phyloP scores from a whole-genome alignment of 306 rosid species.

The Lathyrus aphaca region DNA sequence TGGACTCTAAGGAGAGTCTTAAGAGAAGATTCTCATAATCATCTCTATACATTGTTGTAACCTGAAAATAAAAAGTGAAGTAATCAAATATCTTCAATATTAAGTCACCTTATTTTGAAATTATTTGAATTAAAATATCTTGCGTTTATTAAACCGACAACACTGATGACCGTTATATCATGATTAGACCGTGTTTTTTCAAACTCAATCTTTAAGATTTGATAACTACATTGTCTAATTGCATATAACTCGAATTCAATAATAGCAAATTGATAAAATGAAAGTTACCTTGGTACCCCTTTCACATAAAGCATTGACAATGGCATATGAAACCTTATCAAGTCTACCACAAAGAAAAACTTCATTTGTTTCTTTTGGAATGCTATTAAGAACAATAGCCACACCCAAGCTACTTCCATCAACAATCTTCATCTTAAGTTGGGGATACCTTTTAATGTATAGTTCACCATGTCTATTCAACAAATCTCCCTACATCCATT shows the following conservation, averaged over 20 bases:
- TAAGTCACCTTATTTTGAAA: no score
- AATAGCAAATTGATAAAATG: neutral
- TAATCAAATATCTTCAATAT: no score
- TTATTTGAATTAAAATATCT: no score
- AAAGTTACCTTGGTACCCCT: slow-evolving; percentile 60
- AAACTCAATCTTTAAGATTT: no score
- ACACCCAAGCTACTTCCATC: slow-evolving; percentile 80
- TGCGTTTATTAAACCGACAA: no score
- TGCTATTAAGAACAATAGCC: slow-evolving; percentile 57
- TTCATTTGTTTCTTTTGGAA: slow-evolving; percentile 60
- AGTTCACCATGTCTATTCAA: slow-evolving; percentile 66
- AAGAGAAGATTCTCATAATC: slow-evolving; percentile 55
- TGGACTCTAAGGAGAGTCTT: slow-evolving; percentile 34
- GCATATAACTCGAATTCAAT: no score
- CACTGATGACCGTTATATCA: no score
- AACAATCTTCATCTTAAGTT: slow-evolving; percentile 65
- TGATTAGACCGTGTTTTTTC: no score
- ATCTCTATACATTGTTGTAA: slow-evolving; percentile 42
- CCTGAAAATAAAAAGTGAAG: slow-evolving; percentile 35
- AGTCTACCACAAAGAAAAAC: slow-evolving; percentile 63
- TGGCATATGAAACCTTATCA: slow-evolving; percentile 62
- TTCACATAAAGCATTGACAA: slow-evolving; percentile 59
- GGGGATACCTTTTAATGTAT: slow-evolving; percentile 54
- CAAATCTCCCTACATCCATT: slow-evolving; percentile 55
- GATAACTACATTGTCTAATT: no score